Conservation (phyloP, 176 grass and related monocot genomes). For the Themeda triandra region DNA sequence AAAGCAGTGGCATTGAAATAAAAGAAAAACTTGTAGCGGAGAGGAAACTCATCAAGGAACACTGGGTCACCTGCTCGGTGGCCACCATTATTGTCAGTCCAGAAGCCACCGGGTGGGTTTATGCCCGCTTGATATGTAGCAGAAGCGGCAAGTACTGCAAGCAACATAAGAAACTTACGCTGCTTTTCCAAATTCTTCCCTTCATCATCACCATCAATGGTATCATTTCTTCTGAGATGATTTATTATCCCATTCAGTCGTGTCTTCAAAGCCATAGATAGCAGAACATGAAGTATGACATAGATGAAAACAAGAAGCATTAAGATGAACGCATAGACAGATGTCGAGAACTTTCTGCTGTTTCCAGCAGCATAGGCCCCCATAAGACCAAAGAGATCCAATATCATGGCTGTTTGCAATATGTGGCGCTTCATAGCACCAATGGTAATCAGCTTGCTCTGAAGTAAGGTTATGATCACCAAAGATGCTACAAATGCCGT, state of each 20-base stretch:
- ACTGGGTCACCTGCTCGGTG: constrained; percentile 17
- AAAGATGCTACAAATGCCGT: constrained; percentile 55
- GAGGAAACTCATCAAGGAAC: constrained; percentile 17
- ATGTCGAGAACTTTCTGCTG: constrained; percentile 32
- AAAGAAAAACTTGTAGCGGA: constrained; percentile 36
- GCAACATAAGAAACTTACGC: constrained; percentile 41
- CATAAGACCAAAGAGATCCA: constrained; percentile 54
- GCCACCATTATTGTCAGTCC: constrained; percentile 21
- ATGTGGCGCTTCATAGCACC: constrained; percentile 27
- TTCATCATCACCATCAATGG: not conserved
- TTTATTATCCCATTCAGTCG: not conserved
- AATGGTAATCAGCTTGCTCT: constrained; percentile 26
- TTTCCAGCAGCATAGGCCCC: constrained; percentile 53
- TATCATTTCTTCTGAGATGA: not conserved
- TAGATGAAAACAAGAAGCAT: constrained; percentile 29
- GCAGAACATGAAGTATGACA: constrained; percentile 35
- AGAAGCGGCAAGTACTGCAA: constrained; percentile 49
- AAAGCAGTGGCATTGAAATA: constrained; percentile 38
- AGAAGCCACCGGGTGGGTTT: constrained; percentile 50
- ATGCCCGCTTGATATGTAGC: constrained; percentile 47
- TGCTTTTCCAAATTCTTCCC: constrained; percentile 6
- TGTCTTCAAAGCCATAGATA: constrained; percentile 18
- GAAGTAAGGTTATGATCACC: constrained; percentile 50
- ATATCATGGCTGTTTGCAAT: constrained; percentile 39
- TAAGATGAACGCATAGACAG: constrained; percentile 38